Percentiles rank a stretch among this genome's conserved stretches.
phyloP scores from a whole-genome alignment of 2,329 filamentous ascomycete genomes.

The Aureobasidium musti region DNA sequence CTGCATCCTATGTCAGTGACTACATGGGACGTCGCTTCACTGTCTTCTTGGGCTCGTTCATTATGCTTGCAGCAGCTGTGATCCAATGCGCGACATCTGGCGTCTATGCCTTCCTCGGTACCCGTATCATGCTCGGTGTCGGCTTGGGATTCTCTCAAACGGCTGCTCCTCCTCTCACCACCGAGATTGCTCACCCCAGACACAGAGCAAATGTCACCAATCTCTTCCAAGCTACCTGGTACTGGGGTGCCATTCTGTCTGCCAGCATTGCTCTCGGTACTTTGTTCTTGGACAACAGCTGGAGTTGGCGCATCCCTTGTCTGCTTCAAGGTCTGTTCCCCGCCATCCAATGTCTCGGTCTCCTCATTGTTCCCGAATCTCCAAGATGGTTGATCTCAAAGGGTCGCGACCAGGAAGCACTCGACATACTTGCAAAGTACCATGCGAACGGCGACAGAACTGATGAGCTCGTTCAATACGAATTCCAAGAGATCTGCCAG shows the following conservation, averaged over 20 bases:
- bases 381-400: slow-evolving; percentile 36
- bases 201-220: slow-evolving; percentile 39
- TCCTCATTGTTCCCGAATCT: slow-evolving; percentile 35
- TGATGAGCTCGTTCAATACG: slow-evolving; percentile 58
- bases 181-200: slow-evolving; percentile 25
- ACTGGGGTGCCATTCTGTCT: slow-evolving; percentile 35
- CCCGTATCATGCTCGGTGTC: slow-evolving; percentile 40
- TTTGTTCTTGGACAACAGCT: slow-evolving; percentile 32
- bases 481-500: slow-evolving; percentile 62
- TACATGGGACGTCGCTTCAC: slow-evolving; percentile 35
- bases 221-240: slow-evolving; percentile 38
- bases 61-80: slow-evolving; percentile 34
- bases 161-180: slow-evolving; percentile 22
- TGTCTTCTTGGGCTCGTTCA: slow-evolving; percentile 33
- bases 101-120: slow-evolving; percentile 35
- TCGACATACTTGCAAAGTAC: slow-evolving; percentile 45
- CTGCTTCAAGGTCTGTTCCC: slow-evolving; percentile 36
- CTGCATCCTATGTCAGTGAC: slow-evolving; percentile 36
- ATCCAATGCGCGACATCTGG: slow-evolving; percentile 34
- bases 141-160: slow-evolving; percentile 42
- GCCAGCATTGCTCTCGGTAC: slow-evolving; percentile 36
- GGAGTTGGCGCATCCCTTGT: slow-evolving; percentile 37
- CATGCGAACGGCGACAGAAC: slow-evolving; percentile 49
- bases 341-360: slow-evolving; percentile 33
- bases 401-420: slow-evolving; percentile 36